Evolutionary conservation across 2,329 filamentous ascomycete genomes (phyloP).

Genomic region (Colletotrichum sp.): DNA sequence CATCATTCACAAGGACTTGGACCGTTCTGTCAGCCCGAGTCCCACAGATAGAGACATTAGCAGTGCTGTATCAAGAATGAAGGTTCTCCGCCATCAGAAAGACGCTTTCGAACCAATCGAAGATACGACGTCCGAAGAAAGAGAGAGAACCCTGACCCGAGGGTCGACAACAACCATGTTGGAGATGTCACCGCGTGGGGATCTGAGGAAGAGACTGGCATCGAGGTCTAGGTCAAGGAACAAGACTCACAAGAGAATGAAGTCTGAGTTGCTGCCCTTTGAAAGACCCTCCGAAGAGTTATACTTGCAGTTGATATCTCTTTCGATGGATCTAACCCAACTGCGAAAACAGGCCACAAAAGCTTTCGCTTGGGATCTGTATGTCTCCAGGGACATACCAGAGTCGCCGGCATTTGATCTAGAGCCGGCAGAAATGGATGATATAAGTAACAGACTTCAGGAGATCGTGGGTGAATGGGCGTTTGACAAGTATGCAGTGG

Average conservation of each 20-base stretch:
- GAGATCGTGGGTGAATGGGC: constrained; percentile 9
- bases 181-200: neutral
- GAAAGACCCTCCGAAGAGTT: neutral
- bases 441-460: constrained; percentile 3
- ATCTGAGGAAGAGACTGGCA: neutral
- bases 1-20: neutral
- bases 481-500: neutral
- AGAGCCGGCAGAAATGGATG: neutral
- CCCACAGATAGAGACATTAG: neutral
- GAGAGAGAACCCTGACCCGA: neutral
- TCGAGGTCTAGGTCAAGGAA: neutral
- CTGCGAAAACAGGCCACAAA: neutral
- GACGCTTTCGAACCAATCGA: neutral
- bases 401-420: neutral
- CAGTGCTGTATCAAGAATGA: neutral
- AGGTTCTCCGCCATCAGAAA: neutral
- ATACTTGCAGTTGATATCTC: neutral
- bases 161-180: neutral
- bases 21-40: neutral
- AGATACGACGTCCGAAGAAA: neutral
- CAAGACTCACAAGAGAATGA: constrained; percentile 9
- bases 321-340: neutral
- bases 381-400: neutral
- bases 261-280: constrained; percentile 3
- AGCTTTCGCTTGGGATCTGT: neutral